Base-by-base conservation (phyloP, 1,284 basidiomycete species). In the Puccinia horiana region DNA sequence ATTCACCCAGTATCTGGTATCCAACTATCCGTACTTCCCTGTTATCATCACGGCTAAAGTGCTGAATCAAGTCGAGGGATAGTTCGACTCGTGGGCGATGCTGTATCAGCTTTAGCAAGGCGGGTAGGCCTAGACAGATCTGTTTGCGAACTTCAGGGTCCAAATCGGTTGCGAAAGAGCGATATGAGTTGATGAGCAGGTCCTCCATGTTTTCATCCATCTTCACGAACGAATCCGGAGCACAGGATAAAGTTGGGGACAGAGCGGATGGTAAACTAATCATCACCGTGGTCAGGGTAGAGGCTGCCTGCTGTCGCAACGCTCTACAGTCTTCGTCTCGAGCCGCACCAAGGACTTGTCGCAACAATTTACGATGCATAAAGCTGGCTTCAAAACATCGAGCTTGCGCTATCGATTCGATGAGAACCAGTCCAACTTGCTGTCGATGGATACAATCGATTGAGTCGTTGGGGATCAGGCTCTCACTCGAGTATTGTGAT, bases 101-200 rank as follows among this genome's bases (percentile, higher is more conserved):
- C 16, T 70, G 47, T 5, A 67, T n/a, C 47, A 69, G 63, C 40
- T 65, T 79, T 18, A 70, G 37, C 11, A 79, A 47, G 35, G 56
- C 65, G 6, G 77, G 77, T 56, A 79, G 56, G 14, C 77, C 63
- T 26, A 79, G 29, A 58, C 77, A 79, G 23, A 65, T 54, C 61
- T 79, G 77, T 69, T 79, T 79, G 26, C 77, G 77, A 35, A 79
- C 65, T 70, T 52, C 63, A 32, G 49, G 49, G 49, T 79, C 65
- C 26, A 52, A 32, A 35, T 79, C 77, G 14, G 47, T 70, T 42
- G 77, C 42, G 32, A 79, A 56, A 20, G 42, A 54, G 29, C 49
- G 44, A n/a, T 52, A 79, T 32, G n/a, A 49, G 16, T 69, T 35
- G 20, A 79, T n/a, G 3, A 79, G 23, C 20, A 35, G 47, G 23